Evolutionary conservation across 495 filamentous ascomycete species (phyloP).

Genomic region (Tuber umbilicatum): DNA sequence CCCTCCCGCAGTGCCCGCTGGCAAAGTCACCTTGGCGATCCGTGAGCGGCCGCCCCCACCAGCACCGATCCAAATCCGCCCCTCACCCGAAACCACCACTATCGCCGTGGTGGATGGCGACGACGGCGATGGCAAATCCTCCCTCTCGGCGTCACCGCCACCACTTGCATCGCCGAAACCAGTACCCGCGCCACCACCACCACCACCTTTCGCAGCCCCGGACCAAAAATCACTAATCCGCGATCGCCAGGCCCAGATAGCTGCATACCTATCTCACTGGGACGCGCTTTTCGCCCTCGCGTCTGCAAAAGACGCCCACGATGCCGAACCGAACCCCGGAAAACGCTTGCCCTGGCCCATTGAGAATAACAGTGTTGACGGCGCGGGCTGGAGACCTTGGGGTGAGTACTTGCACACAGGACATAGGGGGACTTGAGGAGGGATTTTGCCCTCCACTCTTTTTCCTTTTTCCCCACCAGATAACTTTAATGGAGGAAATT

Average conservation of each 20-base stretch:
- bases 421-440: not conserved
- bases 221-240: not conserved
- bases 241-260: not conserved
- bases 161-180: not conserved
- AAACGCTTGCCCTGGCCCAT: not conserved
- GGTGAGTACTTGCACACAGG: not conserved
- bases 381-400: not conserved
- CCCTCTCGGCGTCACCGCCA: not conserved
- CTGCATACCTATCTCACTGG: not conserved
- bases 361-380: not conserved
- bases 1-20: not conserved
- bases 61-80: not conserved
- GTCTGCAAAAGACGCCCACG: not conserved
- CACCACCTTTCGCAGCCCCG: not conserved
- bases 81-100: not conserved
- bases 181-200: not conserved
- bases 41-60: not conserved
- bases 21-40: not conserved
- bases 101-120: not conserved
- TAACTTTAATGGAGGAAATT: constrained; percentile 4
- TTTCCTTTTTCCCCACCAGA: not conserved
- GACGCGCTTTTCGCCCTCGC: not conserved
- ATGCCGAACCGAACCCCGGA: not conserved
- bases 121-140: not conserved
- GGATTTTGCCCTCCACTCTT: not conserved